Base-by-base conservation (phyloP, 495 filamentous ascomycete genomes). In the Penicillium crystallinum region DNA sequence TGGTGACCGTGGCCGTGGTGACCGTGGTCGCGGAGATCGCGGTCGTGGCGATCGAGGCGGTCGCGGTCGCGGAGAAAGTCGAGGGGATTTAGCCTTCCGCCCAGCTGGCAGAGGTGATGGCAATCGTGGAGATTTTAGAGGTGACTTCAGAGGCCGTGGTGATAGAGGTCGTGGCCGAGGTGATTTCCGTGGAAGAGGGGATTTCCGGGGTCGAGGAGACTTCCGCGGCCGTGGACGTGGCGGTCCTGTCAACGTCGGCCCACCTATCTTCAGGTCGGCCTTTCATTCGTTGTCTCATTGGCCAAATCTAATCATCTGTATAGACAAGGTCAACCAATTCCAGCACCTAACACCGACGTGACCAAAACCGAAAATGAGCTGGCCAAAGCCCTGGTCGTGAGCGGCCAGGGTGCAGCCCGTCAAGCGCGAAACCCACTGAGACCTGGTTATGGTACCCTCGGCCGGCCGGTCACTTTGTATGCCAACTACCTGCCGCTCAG, bases 401-500 rank as follows among this genome's bases (percentile, higher is more conserved):
- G 39, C 25, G 25, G 48, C 9, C 23, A 57, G n/a, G 58, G 63
- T 37, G 31, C 54, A 2, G 21, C 43, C 1, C 23, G 40, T 11
- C 49, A 55, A 37, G 60, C 63, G 10, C 40, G 36, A 30, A 64
- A 66, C 50, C 65, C 65, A n/a, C 51, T 66, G 22, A 77, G 85
- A 7, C 85, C 86, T n/a, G 77, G 72, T 3, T 86, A 78, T 59
- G 83, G 84, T 35, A 81, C 70, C 1, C 53, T 53, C 12, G 86
- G 86, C 15, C 63, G 29, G 6, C 43, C 62, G 15, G 69, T 84
- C 4, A 62, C 66, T 6, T 70, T 89, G 0, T 86, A 79, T 73
- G 75, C 85, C 31, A 89, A 89, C 62, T 86, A 85, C 51, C 80
- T 87, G 55, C 67, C 76, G 3, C 47, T 89, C 19, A 68, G 70